Evolutionary conservation across 2,329 filamentous ascomycete genomes (phyloP).

Genomic region (Xylariaceae sp.): DNA sequence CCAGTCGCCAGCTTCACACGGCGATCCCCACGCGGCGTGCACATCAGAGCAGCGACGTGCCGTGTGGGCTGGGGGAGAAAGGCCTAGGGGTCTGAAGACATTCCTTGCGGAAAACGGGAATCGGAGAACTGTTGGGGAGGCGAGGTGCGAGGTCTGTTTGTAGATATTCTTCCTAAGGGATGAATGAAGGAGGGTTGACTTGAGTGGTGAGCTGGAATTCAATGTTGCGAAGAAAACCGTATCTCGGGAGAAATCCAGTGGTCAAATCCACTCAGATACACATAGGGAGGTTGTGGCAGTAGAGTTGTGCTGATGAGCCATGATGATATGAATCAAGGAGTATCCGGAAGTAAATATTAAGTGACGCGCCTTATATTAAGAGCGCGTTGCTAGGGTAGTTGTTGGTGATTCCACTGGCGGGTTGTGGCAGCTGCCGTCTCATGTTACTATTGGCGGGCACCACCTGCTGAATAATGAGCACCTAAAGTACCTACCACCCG

Average conservation of each 20-base stretch:
- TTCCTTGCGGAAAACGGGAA: slow-evolving; percentile 66
- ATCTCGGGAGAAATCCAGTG: slow-evolving; percentile 31
- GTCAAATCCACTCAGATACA: slow-evolving; percentile 27
- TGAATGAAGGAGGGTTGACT: slow-evolving; percentile 45
- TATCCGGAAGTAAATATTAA: slow-evolving; percentile 8
- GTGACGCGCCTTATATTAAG: too few species aligned
- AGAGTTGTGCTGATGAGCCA: slow-evolving; percentile 14
- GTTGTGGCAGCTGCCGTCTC: too few species aligned
- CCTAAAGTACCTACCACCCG: too few species aligned
- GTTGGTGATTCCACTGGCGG: too few species aligned
- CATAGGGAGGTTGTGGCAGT: slow-evolving; percentile 20
- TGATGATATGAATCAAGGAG: slow-evolving; percentile 19
- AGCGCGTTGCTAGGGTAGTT: too few species aligned
- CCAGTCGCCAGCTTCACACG: slow-evolving; percentile 36
- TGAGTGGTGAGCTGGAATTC: slow-evolving; percentile 20
- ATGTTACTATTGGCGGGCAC: too few species aligned
- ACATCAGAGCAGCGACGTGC: slow-evolving; percentile 53
- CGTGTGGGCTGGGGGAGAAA: slow-evolving; percentile 31
- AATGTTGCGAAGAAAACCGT: slow-evolving; percentile 22
- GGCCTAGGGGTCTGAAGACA: slow-evolving; percentile 50
- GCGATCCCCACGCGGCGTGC: slow-evolving; percentile 46
- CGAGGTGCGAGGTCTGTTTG: slow-evolving; percentile 62
- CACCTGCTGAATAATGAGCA: too few species aligned
- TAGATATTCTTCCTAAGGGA: slow-evolving; percentile 30
- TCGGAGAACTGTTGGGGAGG: slow-evolving; percentile 79